These are phyloP conservation scores for Boletus rubescentipes DNA, from an alignment of 768 basidiomycete species.

Conservation along the genomic window DNA sequence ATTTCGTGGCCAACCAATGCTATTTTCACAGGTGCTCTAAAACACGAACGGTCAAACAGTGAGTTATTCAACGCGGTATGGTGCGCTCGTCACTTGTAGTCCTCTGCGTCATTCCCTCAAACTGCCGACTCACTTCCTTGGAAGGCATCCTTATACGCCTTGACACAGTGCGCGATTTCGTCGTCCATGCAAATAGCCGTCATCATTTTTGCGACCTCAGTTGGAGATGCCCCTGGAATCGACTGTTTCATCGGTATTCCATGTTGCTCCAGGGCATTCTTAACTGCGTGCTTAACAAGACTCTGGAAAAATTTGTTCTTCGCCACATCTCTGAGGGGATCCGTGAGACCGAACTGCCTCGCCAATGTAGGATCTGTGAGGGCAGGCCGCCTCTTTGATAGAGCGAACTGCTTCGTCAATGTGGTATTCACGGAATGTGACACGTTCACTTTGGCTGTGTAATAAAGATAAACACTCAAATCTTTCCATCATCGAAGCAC, in stretches of 20 bases:
- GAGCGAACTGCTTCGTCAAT: not conserved
- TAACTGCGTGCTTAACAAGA: not conserved
- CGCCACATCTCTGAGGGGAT: not conserved
- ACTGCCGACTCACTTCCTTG: not conserved
- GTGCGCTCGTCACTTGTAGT: too few relatives aligned
- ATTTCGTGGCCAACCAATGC: too few relatives aligned
- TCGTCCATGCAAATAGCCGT: not conserved
- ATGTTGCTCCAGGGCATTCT: not conserved
- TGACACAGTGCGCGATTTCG: not conserved
- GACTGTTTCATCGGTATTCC: not conserved
- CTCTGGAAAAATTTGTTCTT: not conserved
- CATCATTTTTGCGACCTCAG: not conserved
- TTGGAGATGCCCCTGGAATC: not conserved
- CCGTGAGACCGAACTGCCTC: not conserved
- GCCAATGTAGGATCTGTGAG: not conserved
- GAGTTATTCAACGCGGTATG: too few relatives aligned
- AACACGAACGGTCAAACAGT: too few relatives aligned
- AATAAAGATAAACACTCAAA: not conserved
- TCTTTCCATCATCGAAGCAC: not conserved
- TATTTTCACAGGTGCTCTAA: too few relatives aligned
- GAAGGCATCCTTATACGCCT: not conserved
- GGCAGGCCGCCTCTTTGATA: not conserved
- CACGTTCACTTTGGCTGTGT: not conserved
- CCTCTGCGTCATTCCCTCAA: too few relatives aligned
- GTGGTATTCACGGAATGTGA: not conserved